phyloP scores from a whole-genome alignment of 495 filamentous ascomycete species.

The Cercophora samala region DNA sequence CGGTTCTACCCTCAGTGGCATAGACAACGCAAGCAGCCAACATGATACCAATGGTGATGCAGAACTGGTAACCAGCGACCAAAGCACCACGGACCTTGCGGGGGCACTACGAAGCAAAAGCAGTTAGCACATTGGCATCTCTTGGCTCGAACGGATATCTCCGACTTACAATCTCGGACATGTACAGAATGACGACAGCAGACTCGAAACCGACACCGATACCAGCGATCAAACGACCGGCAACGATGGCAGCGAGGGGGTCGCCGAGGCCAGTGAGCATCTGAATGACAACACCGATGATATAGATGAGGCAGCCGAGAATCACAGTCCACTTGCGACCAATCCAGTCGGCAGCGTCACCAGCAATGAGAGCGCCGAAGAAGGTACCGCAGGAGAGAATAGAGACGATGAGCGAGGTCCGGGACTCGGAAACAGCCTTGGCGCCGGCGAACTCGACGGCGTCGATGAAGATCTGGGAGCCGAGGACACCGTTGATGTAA shows the following conservation, averaged over 20 bases:
- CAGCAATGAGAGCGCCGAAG: constrained; percentile 68
- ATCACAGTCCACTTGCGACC: constrained; percentile 70
- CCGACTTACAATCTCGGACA: constrained; percentile 58
- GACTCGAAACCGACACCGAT: constrained; percentile 73
- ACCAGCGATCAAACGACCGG: constrained; percentile 68
- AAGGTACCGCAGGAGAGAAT: constrained; percentile 75
- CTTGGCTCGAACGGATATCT: neutral
- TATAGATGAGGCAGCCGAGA: constrained; percentile 60
- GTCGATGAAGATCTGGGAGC: constrained; percentile 49
- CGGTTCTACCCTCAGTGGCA: constrained; percentile 56
- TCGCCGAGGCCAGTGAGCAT: constrained; percentile 40
- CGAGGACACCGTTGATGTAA: constrained; percentile 61
- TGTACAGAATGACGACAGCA: constrained; percentile 72
- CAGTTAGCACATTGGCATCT: constrained; percentile 2
- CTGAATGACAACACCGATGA: constrained; percentile 62
- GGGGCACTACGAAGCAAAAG: constrained; percentile 40
- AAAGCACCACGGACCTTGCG: constrained; percentile 70
- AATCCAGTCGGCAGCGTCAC: constrained; percentile 64
- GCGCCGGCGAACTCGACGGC: constrained; percentile 38
- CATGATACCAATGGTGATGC: constrained; percentile 72
- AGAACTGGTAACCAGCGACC: constrained; percentile 74
- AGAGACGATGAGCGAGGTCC: constrained; percentile 65
- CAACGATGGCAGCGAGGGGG: constrained; percentile 55
- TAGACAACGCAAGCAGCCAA: constrained; percentile 71
- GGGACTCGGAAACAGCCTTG: constrained; percentile 28